Base-by-base conservation (phyloP, 1,284 basidiomycete genomes). In the Cryptococcus sp. region DNA sequence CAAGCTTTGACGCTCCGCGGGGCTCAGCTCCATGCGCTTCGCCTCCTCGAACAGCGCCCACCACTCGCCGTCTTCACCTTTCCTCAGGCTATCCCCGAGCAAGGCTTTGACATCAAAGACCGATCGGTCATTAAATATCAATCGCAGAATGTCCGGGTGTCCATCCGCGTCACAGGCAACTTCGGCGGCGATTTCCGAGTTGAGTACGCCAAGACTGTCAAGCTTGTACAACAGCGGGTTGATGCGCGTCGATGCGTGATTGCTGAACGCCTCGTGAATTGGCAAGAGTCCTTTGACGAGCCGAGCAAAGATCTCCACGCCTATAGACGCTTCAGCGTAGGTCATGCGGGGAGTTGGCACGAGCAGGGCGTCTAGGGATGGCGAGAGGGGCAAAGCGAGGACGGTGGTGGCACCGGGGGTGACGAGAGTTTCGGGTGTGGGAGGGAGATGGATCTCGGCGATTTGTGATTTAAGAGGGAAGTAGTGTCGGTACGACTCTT, bases 271-370 rank as follows among this genome's bases (percentile, higher is more conserved):
- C 20, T 69, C 62, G 58, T 68, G 68, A 2, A 73, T 54, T 0
- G 70, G 65, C 19, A 67, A n/a, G 5, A 73, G 39, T 5, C 73
- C 74, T 11, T 53, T 20, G 19, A 65, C 67, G 5, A 77, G 64
- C 4, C 58, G 44, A 0, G 75, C 64, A 8, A 76, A 63, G 4
- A 75, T 58, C 5, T 66, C 55, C 1, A 72, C 56, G 17, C 75
- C 75, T 0, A 75, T 61, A 50, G 71, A 69, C 0, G 72, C 68
- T 20, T 71, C 69, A 7, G 58, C 57, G 47, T 74, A 76, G 3
- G 61, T 16, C n/a, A 71, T 29, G 1, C 49, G 25, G 26, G 71
- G 51, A 7, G 67, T 69, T 0, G 73, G 69, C 2, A 50, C 39
- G 25, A 74, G 64, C 5, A 75, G 57, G 2, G 66, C 62, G 23